Conservation (phyloP, 1,284 basidiomycete genomes). For the Fistulinella cinereoalba region DNA sequence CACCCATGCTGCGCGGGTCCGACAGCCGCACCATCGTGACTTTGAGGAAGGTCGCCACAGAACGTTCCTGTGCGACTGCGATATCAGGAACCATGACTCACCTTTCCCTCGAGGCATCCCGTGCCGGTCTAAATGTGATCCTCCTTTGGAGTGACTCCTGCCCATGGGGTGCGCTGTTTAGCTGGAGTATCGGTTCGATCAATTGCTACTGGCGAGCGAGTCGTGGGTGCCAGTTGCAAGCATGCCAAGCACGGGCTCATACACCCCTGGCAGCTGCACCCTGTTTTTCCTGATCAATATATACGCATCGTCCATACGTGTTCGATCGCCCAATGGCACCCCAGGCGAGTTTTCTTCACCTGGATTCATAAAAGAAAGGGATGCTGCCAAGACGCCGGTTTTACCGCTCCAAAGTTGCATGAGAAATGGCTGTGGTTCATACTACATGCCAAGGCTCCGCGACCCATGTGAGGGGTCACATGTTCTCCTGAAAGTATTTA, state of each 20-base stretch:
- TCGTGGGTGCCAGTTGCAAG: no score
- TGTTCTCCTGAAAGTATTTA: not conserved
- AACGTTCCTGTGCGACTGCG: not conserved
- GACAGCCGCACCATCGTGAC: not conserved
- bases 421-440: slow-evolving; percentile 8
- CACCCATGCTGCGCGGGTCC: not conserved
- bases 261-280: not conserved
- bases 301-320: not conserved
- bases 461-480: not conserved
- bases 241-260: no score
- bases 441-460: not conserved
- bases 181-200: slow-evolving; percentile 4
- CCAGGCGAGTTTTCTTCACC: not conserved
- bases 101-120: slow-evolving; percentile 17
- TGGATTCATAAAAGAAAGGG: slow-evolving; percentile 1
- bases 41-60: not conserved
- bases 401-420: not conserved
- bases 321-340: not conserved
- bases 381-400: slow-evolving; percentile 10
- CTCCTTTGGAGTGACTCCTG: no score
- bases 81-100: slow-evolving; percentile 9
- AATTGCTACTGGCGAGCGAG: slow-evolving; percentile 11
- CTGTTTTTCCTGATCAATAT: not conserved
- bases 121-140: not conserved
- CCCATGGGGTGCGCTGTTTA: no score